Base-by-base conservation (phyloP, 2,329 filamentous ascomycete genomes). In the Arthrinium phaeospermum region DNA sequence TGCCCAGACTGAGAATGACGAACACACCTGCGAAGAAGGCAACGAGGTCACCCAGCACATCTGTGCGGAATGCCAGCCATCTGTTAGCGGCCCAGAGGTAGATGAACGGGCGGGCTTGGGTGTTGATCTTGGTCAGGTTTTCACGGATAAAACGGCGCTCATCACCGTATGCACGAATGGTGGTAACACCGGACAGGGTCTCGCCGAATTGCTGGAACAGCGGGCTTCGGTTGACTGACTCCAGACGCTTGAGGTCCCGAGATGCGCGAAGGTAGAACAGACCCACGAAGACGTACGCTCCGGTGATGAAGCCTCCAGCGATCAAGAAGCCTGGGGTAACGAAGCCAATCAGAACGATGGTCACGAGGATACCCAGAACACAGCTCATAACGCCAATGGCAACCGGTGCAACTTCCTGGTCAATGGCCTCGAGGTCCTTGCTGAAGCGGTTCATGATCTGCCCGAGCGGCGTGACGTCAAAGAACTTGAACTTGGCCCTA, bases 371-470 rank as follows among this genome's bases (percentile, higher is more conserved):
- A 45, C 86, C 89, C 73, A 92, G 83, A 1, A 85, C 88, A 77
- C 89, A 92, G n/a, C 86, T 87, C 82, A 92, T 89, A 70, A 92
- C 89, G 71, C 90, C 90, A 76, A 98, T 95, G 30, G 96, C 96
- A 53, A 97, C 91, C 2, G 95, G 94, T 0, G 96, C 95, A 72
- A 99, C 94, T 81, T 99, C 96, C 81, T 99, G 96, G 77, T 99
- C 96, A 27, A 99, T 89, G 14, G 95, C 91, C 81, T 99, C 95
- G 19, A 99, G 90, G 81, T 99, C 96, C 83, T 98, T 98, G 81
- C 96, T 98, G 84, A 99, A 99, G 27, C 96, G 91, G 83, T 99
- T 99, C 92, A 98, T 98, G 78, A 99, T 88, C 82, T 98, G 96
- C 16, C 96, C 96, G 0, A 98, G 89, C 2, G 96, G 96, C 0